Base-by-base conservation (phyloP, 2,329 filamentous ascomycete genomes). In the Phoma herbarum region DNA sequence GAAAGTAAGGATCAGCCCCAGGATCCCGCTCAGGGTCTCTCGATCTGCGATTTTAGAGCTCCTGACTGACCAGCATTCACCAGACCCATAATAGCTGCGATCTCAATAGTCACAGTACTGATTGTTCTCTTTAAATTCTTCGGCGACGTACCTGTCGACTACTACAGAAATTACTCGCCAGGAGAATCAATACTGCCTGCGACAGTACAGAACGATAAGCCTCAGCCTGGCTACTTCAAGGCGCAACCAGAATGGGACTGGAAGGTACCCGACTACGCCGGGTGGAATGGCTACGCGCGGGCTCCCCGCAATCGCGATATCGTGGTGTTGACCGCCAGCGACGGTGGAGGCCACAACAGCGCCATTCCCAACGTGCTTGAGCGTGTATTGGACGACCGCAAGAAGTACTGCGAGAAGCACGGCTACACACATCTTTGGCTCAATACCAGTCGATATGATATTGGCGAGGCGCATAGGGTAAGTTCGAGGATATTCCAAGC, bases 321-420 rank as follows among this genome's bases (percentile, higher is more conserved):
- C 16, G 64, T 79, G 16, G 62, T 79, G n/a, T 63, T 79, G 53
- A 78, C 77, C 23, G 77, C 77, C 11, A 75, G 75, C 46, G 77
- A 79, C 52, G 77, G 77, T 28, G 74, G 74, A 52, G 77, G 77
- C 33, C 77, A 79, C 68, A 79, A 79, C 57, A 76, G 75, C 55
- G 75, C 71, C 6, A 79, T 79, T 47, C 67, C 71, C 26, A 73
- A 78, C 39, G 66, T 79, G 8, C 60, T 79, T 16, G 71, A 72
- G 35, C 65, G 69, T 6, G 71, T 77, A 8, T 65, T 70, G 10
- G 61, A 69, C 48, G 76, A 79, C 60, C 70, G 76, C 28, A 67
- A 75, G 52, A 67, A 68, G 45, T 79, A 78, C 64, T 76, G 73
- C 42, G 68, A 69, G 18, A 66, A 63, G 33, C 75, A 79, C 50